Conservation (phyloP, 2,329 filamentous ascomycete genomes). For the Cordyceps fumosorosea region DNA sequence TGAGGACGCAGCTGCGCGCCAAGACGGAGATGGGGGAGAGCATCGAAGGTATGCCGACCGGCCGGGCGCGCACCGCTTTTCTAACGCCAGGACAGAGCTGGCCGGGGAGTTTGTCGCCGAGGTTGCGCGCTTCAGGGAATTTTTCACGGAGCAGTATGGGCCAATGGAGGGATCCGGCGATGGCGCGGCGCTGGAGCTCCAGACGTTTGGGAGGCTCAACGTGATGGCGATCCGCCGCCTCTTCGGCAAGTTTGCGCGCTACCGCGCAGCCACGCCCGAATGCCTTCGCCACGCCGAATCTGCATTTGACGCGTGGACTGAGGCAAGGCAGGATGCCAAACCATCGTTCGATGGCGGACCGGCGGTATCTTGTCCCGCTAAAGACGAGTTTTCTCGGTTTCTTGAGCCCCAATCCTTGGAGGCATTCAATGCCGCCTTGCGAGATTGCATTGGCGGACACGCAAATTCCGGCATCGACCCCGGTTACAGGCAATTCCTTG, state of each 20-base stretch:
- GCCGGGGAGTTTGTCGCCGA: background rate
- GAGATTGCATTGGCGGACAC: background rate
- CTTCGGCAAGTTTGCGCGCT: background rate
- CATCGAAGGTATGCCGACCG: background rate
- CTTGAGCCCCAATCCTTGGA: background rate
- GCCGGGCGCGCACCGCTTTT: background rate
- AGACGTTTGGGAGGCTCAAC: background rate
- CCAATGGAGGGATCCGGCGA: no score
- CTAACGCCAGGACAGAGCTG: background rate
- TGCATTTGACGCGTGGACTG: background rate
- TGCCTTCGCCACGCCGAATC: background rate
- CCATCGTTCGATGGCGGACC: background rate
- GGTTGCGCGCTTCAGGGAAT: background rate
- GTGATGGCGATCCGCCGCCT: background rate
- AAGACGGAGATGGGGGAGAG: background rate
- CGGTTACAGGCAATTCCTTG: background rate
- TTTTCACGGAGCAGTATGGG: background rate
- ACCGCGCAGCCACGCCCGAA: background rate
- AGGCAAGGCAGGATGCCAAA: background rate
- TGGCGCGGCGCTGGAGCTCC: background rate
- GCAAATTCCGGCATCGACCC: no score
- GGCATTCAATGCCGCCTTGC: background rate
- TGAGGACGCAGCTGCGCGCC: conserved; percentile 17
- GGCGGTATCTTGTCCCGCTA: no score
- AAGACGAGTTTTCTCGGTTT: background rate